These are phyloP conservation scores for Claviceps paspali DNA, from an alignment of 2,329 filamentous ascomycete genomes.

Conservation along the genomic window DNA sequence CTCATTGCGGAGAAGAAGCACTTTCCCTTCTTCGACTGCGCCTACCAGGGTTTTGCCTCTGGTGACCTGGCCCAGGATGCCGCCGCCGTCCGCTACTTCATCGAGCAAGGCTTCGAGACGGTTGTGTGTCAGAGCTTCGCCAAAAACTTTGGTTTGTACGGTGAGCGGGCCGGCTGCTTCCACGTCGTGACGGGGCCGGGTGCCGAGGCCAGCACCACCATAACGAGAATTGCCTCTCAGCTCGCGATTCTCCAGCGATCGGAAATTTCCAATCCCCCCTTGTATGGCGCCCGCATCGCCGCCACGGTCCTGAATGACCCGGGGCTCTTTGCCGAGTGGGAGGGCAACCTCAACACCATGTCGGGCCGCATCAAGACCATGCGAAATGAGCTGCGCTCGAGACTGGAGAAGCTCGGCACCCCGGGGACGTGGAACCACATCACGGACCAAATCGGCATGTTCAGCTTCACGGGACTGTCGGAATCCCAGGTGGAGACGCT, in stretches of 20 bases:
- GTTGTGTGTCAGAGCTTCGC: conserved; percentile 87
- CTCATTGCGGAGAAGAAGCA: conserved; percentile 65
- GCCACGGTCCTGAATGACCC: conserved; percentile 71
- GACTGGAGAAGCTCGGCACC: conserved; percentile 72
- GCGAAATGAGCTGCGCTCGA: conserved; percentile 60
- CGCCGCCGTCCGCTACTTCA: conserved; percentile 86
- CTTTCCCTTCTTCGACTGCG: conserved; percentile 97
- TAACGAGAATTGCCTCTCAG: conserved; percentile 62
- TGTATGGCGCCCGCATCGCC: conserved; percentile 85
- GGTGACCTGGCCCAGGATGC: conserved; percentile 75
- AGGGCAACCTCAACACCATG: conserved; percentile 85
- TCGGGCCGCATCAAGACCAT: conserved; percentile 88
- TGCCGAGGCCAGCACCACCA: conserved; percentile 46
- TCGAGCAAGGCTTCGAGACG: conserved; percentile 81
- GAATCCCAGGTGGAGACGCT: conserved; percentile 61
- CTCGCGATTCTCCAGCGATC: conserved; percentile 88
- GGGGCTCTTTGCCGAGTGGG: conserved; percentile 76
- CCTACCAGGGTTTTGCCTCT: conserved; percentile 95
- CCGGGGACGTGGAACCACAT: conserved; percentile 95
- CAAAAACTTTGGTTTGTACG: conserved; percentile 96
- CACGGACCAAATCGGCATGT: conserved; percentile 98
- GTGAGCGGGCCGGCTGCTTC: conserved; percentile 91
- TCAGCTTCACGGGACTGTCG: conserved; percentile 74
- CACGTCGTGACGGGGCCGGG: conserved; percentile 72
- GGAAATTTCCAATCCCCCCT: conserved; percentile 92